Conservation (phyloP, 164 flowering plant species). For the Saururus chinensis region DNA sequence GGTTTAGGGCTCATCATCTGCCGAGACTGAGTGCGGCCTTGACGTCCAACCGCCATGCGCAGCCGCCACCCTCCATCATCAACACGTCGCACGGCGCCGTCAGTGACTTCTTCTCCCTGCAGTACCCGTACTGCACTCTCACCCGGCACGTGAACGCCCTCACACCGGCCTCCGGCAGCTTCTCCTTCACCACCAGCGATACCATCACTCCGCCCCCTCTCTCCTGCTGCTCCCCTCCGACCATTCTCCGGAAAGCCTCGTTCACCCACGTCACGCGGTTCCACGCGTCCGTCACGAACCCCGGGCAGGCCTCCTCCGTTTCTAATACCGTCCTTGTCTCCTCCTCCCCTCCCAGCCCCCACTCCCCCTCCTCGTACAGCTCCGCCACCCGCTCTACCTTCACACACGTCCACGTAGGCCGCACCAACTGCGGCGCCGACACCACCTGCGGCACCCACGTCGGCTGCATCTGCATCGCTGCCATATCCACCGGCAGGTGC, state of each 20-base stretch:
- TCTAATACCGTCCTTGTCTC: conserved; percentile 38
- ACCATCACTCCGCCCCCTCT: conserved; percentile 21
- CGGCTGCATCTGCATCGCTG: neutral
- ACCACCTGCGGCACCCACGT: conserved; percentile 1
- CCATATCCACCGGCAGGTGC: neutral
- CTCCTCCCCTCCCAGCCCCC: conserved; percentile 34
- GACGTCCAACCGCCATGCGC: conserved; percentile 84
- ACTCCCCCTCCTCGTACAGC: conserved; percentile 32
- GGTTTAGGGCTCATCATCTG: conserved; percentile 8
- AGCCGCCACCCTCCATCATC: conserved; percentile 60
- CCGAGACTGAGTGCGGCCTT: conserved; percentile 73
- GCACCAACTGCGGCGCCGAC: conserved; percentile 19
- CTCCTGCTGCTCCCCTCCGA: conserved; percentile 11
- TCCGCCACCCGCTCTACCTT: conserved; percentile 60
- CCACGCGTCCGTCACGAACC: conserved; percentile 51
- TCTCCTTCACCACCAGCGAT: conserved; percentile 37
- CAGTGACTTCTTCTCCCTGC: conserved; percentile 26
- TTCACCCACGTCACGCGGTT: conserved; percentile 62
- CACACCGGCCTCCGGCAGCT: conserved; percentile 10
- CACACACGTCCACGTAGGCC: conserved; percentile 44
- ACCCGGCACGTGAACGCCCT: conserved; percentile 61
- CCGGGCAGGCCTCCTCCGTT: conserved; percentile 62
- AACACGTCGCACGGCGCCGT: conserved; percentile 79
- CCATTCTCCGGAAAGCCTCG: conserved; percentile 44
- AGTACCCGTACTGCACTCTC: conserved; percentile 42